Percentiles rank a stretch among this genome's conserved stretches.
Evolutionary conservation across 108 stramenopile genomes (phyloP).

Genomic region (Chaetoceros tenuissimus): DNA sequence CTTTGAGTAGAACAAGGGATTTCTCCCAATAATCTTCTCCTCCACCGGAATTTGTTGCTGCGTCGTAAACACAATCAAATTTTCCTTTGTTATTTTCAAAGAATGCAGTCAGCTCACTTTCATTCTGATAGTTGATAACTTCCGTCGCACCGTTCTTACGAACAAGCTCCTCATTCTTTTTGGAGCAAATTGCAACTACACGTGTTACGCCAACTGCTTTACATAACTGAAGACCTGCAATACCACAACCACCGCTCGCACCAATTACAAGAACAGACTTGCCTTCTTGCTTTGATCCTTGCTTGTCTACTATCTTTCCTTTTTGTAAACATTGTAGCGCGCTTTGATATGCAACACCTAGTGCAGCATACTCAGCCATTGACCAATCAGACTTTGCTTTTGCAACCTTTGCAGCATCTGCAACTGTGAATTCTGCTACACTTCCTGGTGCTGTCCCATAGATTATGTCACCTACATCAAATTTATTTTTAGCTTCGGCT

Average conservation of each 20-base stretch:
- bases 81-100: conserved; percentile 17
- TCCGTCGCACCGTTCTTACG: conserved; percentile 8
- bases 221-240: conserved; percentile 33
- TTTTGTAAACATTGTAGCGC: conserved; percentile 1
- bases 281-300: conserved; percentile 10
- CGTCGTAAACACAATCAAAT: conserved; percentile 38
- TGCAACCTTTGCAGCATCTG: conserved; percentile 5
- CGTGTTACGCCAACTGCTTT: conserved; percentile 22
- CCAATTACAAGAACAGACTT: conserved; percentile 23
- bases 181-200: conserved; percentile 35
- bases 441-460: conserved; percentile 25
- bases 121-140: conserved; percentile 27
- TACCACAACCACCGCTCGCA: conserved; percentile 41
- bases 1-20: background rate
- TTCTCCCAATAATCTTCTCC: conserved; percentile 25
- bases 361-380: conserved; percentile 19
- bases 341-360: conserved; percentile 19
- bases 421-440: conserved; percentile 21
- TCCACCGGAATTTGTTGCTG: conserved; percentile 30
- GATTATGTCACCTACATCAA: conserved; percentile 19
- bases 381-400: conserved; percentile 23
- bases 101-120: conserved; percentile 15
- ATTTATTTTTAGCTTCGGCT: conserved; percentile 8
- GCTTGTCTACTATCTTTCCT: conserved; percentile 2
- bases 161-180: conserved; percentile 34